Evolutionary conservation across 345 rosid genomes (phyloP).

Genomic region (Hypericum perforatum): DNA sequence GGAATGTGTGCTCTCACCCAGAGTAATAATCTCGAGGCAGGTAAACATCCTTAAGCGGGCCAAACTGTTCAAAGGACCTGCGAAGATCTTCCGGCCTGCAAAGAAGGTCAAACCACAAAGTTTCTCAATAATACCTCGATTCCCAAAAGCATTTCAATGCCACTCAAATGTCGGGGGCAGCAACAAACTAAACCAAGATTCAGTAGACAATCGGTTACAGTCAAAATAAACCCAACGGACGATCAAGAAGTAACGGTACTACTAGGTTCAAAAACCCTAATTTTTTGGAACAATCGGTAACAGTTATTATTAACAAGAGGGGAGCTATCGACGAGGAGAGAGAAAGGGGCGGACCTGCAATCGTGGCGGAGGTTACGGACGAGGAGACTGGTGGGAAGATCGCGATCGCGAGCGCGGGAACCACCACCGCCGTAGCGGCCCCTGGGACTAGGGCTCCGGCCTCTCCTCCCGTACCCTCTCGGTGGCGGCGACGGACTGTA

Average conservation of each 20-base stretch:
- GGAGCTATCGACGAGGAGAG: neutral
- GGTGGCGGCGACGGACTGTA: constrained; percentile 5
- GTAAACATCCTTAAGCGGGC: constrained; percentile 4
- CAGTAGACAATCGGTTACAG: too few species aligned
- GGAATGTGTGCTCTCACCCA: constrained; percentile 1
- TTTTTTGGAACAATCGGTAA: neutral
- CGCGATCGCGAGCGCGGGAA: neutral
- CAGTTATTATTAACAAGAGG: neutral
- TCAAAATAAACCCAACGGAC: too few species aligned
- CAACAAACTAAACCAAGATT: neutral
- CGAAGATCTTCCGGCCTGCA: constrained; percentile 5
- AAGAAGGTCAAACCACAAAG: neutral
- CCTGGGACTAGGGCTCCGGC: constrained; percentile 2
- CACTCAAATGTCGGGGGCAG: neutral
- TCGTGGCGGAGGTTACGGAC: constrained; percentile 3
- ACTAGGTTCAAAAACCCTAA: too few species aligned
- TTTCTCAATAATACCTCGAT: neutral
- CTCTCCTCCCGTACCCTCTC: neutral
- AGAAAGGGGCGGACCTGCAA: neutral
- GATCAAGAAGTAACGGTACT: too few species aligned
- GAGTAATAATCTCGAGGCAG: constrained; percentile 2
- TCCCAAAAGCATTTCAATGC: neutral
- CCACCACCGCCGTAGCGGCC: constrained; percentile 3
- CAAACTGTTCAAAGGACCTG: constrained; percentile 5
- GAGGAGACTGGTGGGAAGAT: constrained; percentile 3